Evolutionary conservation across 2,329 filamentous ascomycete genomes (phyloP).

Genomic region (Fusarium tanahbumbuense): DNA sequence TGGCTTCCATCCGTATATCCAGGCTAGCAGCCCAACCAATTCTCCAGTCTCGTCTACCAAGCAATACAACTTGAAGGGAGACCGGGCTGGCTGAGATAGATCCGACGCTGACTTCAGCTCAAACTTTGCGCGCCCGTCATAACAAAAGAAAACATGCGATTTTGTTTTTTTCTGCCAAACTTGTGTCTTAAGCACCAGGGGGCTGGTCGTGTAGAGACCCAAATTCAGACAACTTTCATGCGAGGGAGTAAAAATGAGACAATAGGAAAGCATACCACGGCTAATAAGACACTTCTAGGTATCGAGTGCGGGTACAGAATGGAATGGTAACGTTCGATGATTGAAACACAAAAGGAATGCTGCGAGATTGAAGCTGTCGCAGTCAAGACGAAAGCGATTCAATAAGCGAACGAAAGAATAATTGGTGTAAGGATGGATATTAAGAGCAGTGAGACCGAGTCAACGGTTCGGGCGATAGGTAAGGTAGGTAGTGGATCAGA

Average conservation of each 20-base stretch:
- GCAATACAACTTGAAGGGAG: not conserved
- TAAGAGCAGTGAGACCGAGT: slow-evolving; percentile 18
- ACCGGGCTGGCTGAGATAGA: slow-evolving; percentile 13
- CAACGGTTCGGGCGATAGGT: slow-evolving; percentile 21
- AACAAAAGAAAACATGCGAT: slow-evolving; percentile 32
- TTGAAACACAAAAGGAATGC: slow-evolving; percentile 45
- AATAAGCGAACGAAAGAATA: slow-evolving; percentile 24
- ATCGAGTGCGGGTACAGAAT: slow-evolving; percentile 30
- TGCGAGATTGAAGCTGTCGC: slow-evolving; percentile 33
- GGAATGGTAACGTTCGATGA: slow-evolving; percentile 43
- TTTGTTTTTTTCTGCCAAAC: slow-evolving; percentile 9
- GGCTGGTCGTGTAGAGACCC: slow-evolving; percentile 33
- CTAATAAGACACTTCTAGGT: slow-evolving; percentile 44
- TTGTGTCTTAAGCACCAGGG: slow-evolving; percentile 38
- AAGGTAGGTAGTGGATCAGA: slow-evolving; percentile 12
- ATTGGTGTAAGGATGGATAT: not conserved
- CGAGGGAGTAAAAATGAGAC: slow-evolving; percentile 35
- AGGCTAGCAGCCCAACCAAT: not conserved
- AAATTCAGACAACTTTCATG: slow-evolving; percentile 41
- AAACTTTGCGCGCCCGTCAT: slow-evolving; percentile 1
- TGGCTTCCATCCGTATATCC: slow-evolving; percentile 13
- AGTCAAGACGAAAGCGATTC: slow-evolving; percentile 21
- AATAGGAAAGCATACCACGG: slow-evolving; percentile 45
- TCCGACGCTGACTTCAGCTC: slow-evolving; percentile 41
- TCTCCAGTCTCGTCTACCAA: slow-evolving; percentile 15